These are phyloP conservation scores for Blechomonas ayalai DNA, from an alignment of 208 protist species.

Conservation along the genomic window DNA sequence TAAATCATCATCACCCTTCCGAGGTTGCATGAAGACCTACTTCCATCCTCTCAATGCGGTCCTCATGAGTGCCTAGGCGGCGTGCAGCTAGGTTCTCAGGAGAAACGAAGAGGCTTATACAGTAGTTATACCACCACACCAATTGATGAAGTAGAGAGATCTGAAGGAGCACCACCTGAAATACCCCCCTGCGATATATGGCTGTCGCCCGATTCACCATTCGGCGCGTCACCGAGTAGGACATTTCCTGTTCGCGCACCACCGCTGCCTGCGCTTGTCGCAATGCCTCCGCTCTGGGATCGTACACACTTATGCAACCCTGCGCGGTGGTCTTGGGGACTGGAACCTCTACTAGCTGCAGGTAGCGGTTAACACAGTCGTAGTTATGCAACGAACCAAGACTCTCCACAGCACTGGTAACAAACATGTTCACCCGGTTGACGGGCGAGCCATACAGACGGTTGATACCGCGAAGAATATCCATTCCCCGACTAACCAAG, in stretches of 20 bases:
- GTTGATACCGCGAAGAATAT: constrained; percentile 78
- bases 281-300: constrained; percentile 16
- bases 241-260: constrained; percentile 4
- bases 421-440: constrained; percentile 77
- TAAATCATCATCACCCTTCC: neutral
- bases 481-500: constrained; percentile 63
- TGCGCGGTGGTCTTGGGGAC: constrained; percentile 7
- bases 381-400: constrained; percentile 54
- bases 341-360: constrained; percentile 17
- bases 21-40: constrained; percentile 1
- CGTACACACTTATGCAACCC: constrained; percentile 42
- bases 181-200: constrained; percentile 23
- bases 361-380: constrained; percentile 39
- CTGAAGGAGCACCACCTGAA: constrained; percentile 26
- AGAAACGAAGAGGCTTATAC: constrained; percentile 11
- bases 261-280: constrained; percentile 27
- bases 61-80: constrained; percentile 25
- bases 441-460: constrained; percentile 71
- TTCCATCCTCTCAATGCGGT: constrained; percentile 17
- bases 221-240: neutral
- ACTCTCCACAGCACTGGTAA: constrained; percentile 37
- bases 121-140: constrained; percentile 30
- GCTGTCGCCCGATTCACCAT: constrained; percentile 2
- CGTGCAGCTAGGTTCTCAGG: constrained; percentile 1
- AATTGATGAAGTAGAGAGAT: constrained; percentile 25